Evolutionary conservation across 768 basidiomycete genomes (phyloP).

Genomic region (Tubosaeta sp.): DNA sequence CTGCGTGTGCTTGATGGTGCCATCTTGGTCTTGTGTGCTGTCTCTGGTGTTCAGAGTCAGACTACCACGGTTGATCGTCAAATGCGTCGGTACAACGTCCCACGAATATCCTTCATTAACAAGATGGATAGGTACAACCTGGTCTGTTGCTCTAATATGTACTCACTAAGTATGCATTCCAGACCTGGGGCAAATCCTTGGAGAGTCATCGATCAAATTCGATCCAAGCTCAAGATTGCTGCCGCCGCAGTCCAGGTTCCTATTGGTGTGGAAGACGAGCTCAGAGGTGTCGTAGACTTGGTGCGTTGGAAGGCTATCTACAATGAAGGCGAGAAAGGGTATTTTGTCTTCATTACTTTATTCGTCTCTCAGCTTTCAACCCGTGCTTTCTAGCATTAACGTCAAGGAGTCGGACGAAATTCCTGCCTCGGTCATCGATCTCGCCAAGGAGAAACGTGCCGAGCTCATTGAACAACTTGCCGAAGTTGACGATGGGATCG

Average conservation of each 20-base stretch:
- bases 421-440: slow-evolving; percentile 64
- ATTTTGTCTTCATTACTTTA: slow-evolving; percentile 18
- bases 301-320: slow-evolving; percentile 93
- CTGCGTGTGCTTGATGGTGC: slow-evolving; percentile 96
- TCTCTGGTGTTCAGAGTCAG: slow-evolving; percentile 96
- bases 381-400: slow-evolving; percentile 47
- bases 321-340: slow-evolving; percentile 95
- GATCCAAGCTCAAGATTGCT: slow-evolving; percentile 84
- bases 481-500: slow-evolving; percentile 94
- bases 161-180: neutral
- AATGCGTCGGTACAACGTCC: slow-evolving; percentile 96
- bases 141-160: neutral
- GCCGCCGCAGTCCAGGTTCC: slow-evolving; percentile 96
- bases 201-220: slow-evolving; percentile 89
- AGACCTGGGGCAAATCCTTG: slow-evolving; percentile 97
- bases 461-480: slow-evolving; percentile 95
- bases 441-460: slow-evolving; percentile 78
- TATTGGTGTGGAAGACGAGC: slow-evolving; percentile 83
- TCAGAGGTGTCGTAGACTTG: slow-evolving; percentile 90
- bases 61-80: slow-evolving; percentile 98
- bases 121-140: slow-evolving; percentile 87
- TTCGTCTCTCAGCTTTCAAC: neutral
- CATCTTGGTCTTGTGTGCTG: slow-evolving; percentile 92
- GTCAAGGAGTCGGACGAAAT: slow-evolving; percentile 86
- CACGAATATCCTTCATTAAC: slow-evolving; percentile 94